Evolutionary conservation across 2,329 filamentous ascomycete genomes (phyloP).

Genomic region (Colletotrichum caudatum): DNA sequence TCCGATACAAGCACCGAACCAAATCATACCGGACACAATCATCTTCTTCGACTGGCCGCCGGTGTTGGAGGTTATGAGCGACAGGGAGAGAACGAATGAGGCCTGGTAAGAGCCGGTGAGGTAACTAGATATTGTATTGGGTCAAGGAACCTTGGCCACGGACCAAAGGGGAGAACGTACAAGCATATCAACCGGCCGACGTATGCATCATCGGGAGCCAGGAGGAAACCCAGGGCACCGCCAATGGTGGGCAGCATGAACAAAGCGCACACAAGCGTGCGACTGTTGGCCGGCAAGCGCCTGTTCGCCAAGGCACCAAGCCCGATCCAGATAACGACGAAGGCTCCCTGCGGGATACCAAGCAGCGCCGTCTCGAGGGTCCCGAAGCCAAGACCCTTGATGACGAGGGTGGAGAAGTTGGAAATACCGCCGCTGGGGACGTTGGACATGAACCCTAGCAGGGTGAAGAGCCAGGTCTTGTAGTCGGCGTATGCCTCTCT

Average conservation of each 20-base stretch:
- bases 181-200: slow-evolving; percentile 68
- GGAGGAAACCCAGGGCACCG: slow-evolving; percentile 68
- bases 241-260: slow-evolving; percentile 71
- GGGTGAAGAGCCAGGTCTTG: slow-evolving; percentile 70
- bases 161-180: slow-evolving; percentile 45
- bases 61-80: slow-evolving; percentile 62
- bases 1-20: slow-evolving; percentile 70
- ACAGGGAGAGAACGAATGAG: slow-evolving; percentile 56
- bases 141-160: too few relatives aligned
- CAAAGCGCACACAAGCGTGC: slow-evolving; percentile 65
- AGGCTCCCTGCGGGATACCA: slow-evolving; percentile 53
- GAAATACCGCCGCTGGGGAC: slow-evolving; percentile 69
- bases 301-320: slow-evolving; percentile 55
- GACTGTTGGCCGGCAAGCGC: slow-evolving; percentile 58
- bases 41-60: slow-evolving; percentile 73
- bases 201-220: slow-evolving; percentile 62
- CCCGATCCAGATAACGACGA: slow-evolving; percentile 56
- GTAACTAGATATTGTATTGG: slow-evolving; percentile 44
- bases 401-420: slow-evolving; percentile 72
- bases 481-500: slow-evolving; percentile 67
- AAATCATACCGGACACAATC: slow-evolving; percentile 71
- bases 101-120: slow-evolving; percentile 55
- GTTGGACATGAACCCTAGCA: slow-evolving; percentile 65
- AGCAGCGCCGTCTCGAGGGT: slow-evolving; percentile 53
- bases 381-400: slow-evolving; percentile 67